Evolutionary conservation across 1,284 basidiomycete genomes (phyloP).

Genomic region (Filobasidium uniguttulatum): DNA sequence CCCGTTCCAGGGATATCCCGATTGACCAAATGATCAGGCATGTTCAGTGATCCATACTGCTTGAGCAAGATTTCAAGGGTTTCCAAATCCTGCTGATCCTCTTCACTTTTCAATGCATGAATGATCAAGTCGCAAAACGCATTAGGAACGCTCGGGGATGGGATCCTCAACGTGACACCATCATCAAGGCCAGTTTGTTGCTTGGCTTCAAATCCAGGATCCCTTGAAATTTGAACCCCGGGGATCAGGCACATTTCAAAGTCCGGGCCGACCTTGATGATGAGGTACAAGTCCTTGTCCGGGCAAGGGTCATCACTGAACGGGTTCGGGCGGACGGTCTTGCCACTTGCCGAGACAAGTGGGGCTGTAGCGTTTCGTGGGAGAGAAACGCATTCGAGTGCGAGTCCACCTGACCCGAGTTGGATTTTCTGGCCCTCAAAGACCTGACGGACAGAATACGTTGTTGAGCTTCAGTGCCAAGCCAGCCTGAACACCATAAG

Average conservation of each 20-base stretch:
- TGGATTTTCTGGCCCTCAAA: conserved; percentile 26
- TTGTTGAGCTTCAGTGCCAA: too few relatives aligned
- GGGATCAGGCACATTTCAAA: conserved; percentile 33
- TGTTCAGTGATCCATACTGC: conserved; percentile 46
- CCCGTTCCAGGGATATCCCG: not conserved
- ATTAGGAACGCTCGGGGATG: conserved; percentile 24
- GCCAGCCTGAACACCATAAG: too few relatives aligned
- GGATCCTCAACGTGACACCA: conserved; percentile 24
- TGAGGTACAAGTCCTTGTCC: conserved; percentile 36
- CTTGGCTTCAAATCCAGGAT: conserved; percentile 27
- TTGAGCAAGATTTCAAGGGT: conserved; percentile 54
- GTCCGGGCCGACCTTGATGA: conserved; percentile 29
- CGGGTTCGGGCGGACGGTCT: conserved; percentile 34
- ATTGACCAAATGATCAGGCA: not conserved
- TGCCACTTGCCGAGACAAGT: conserved; percentile 3
- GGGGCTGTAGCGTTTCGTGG: conserved; percentile 29
- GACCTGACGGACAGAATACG: too few relatives aligned
- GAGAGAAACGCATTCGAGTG: conserved; percentile 33
- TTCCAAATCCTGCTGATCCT: conserved; percentile 48
- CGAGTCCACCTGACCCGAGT: conserved; percentile 27
- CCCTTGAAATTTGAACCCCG: conserved; percentile 19
- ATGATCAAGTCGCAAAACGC: conserved; percentile 39
- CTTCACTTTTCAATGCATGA: conserved; percentile 31
- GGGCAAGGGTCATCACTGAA: conserved; percentile 31
- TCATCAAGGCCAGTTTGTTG: conserved; percentile 15